Evolutionary conservation across 2,329 filamentous ascomycete species (phyloP).

Genomic region (Aspergillus sp.): DNA sequence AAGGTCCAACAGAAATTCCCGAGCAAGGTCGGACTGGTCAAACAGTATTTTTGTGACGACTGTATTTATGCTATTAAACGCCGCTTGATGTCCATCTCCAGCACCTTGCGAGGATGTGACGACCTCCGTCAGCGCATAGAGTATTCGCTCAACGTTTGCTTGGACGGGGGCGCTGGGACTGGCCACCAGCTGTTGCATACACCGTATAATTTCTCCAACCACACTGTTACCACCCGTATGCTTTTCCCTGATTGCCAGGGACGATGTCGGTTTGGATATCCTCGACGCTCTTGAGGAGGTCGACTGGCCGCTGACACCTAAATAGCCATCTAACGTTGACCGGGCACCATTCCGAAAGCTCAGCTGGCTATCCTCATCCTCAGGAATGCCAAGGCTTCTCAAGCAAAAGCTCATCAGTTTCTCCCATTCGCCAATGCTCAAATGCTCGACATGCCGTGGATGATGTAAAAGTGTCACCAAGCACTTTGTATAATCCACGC

Average conservation of each 20-base stretch:
- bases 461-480: constrained; percentile 62
- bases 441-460: constrained; percentile 69
- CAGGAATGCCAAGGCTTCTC: constrained; percentile 45
- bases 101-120: constrained; percentile 53
- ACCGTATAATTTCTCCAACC: constrained; percentile 53
- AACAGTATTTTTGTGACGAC: constrained; percentile 58
- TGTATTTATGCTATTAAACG: constrained; percentile 67
- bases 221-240: constrained; percentile 26
- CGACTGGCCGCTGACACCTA: constrained; percentile 19
- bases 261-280: constrained; percentile 13
- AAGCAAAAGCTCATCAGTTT: constrained; percentile 61
- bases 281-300: constrained; percentile 17
- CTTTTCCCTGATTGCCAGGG: constrained; percentile 18
- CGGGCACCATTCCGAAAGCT: constrained; percentile 21
- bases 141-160: constrained; percentile 48
- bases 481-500: constrained; percentile 69
- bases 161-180: constrained; percentile 61
- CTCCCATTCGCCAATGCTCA: constrained; percentile 62
- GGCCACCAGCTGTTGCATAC: constrained; percentile 55
- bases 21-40: constrained; percentile 59
- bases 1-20: constrained; percentile 51
- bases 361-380: constrained; percentile 21
- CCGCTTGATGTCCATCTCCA: constrained; percentile 59
- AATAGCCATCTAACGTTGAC: constrained; percentile 19
- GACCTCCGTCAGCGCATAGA: constrained; percentile 51